Evolutionary conservation across 176 grass and related monocot genomes (phyloP).

Genomic region (Dactylis glomerata): DNA sequence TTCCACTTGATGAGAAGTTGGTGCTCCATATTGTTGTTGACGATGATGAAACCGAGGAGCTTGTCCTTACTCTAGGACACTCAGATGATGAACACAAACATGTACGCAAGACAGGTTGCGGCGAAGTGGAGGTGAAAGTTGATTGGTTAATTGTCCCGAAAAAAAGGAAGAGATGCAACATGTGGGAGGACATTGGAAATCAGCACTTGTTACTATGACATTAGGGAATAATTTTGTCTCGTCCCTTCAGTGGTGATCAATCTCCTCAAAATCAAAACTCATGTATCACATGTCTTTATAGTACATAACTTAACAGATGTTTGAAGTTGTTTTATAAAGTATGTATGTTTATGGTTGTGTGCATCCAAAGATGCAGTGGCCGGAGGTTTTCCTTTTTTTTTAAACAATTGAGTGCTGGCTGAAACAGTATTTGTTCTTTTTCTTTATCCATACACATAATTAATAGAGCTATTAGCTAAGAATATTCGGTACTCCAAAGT

Average conservation of each 20-base stretch:
- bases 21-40: background rate
- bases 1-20: background rate
- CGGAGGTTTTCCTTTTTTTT: too few species aligned
- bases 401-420: too few species aligned
- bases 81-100: background rate
- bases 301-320: too few species aligned
- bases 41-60: background rate
- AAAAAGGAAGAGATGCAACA: background rate
- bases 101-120: background rate
- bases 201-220: background rate
- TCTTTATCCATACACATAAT: too few species aligned
- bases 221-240: background rate
- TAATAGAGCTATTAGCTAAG: too few species aligned
- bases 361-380: too few species aligned
- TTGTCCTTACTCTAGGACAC: background rate
- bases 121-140: background rate
- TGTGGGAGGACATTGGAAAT: background rate
- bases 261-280: too few species aligned
- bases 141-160: background rate
- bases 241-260: background rate
- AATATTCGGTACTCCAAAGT: too few species aligned
- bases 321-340: too few species aligned
- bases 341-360: too few species aligned
- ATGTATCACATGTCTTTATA: too few species aligned
- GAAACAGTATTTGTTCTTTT: too few species aligned